Evolutionary conservation across 1,139 yeast species (phyloP), one percentile per base, ranked within the genome.

Genomic region (Lodderomyces margitis): DNA sequence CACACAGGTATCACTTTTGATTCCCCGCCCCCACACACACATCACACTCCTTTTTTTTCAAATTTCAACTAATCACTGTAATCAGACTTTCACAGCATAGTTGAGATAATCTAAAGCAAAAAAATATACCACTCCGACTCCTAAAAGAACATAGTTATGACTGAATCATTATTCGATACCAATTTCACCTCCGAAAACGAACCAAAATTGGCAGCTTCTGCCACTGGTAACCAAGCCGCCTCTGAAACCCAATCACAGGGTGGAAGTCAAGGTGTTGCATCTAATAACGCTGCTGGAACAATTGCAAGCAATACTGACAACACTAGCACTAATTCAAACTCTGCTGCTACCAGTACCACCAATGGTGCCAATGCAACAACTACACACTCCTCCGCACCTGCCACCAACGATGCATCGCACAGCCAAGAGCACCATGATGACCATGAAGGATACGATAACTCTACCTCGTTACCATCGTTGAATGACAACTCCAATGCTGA

Each of bases 111-210:
- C n/a, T n/a, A n/a, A n/a, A n/a, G n/a, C n/a, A n/a, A n/a, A n/a
- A n/a, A n/a, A n/a, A n/a, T n/a, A n/a, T n/a, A n/a, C n/a, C n/a
- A n/a, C n/a, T n/a, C n/a, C n/a, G n/a, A n/a, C n/a, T n/a, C n/a
- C n/a, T n/a, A n/a, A n/a, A n/a, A n/a, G n/a, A n/a, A n/a, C n/a
- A n/a, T n/a, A n/a, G n/a, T n/a, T 5, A 68, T 68, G 73, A 66
- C 73, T 34, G 74, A 68, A 58, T 67, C 73, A 21, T 64, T 68
- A 52, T 68, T 68, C 47, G 74, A 68, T 48, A 66, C 70, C 34
- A 64, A 64, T 36, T 65, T 63, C 51, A 57, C 64, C 35, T 52
- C 63, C 14, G 65, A 62, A 40, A 46, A 45, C 30, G 49, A 50
- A 37, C 43, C 48, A 7, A 43, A 48, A 27, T 39, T 43, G 33